These are phyloP conservation scores for Cryphonectria japonica DNA, from an alignment of 2,329 filamentous ascomycete species.

Conservation along the genomic window DNA sequence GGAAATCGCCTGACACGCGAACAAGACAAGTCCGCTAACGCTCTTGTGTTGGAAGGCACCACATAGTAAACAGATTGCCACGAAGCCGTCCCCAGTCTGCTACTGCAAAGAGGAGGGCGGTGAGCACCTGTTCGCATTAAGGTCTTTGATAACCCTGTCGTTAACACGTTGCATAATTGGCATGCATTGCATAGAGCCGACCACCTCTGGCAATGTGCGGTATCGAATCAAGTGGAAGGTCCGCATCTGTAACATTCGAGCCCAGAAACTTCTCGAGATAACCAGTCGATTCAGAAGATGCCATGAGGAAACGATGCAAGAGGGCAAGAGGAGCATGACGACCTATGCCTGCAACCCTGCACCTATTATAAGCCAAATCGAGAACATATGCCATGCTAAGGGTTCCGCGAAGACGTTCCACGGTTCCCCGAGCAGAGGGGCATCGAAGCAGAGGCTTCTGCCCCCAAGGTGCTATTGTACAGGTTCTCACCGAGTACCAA, in stretches of 20 bases:
- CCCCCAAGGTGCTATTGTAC: not conserved
- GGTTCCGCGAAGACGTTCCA: not conserved
- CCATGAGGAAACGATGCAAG: not conserved
- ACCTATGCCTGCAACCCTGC: not conserved
- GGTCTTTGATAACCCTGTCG: slow-evolving; percentile 19
- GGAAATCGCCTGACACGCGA: slow-evolving; percentile 14
- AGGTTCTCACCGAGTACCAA: slow-evolving; percentile 3
- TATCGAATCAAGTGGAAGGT: slow-evolving; percentile 6
- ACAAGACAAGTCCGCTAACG: not conserved
- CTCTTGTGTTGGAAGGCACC: slow-evolving; percentile 3
- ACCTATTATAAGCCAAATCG: not conserved
- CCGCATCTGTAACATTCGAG: not conserved
- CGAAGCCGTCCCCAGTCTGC: slow-evolving; percentile 11
- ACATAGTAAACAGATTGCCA: slow-evolving; percentile 7
- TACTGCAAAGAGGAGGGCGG: slow-evolving; percentile 2
- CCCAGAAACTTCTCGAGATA: not conserved
- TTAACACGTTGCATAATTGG: slow-evolving; percentile 20
- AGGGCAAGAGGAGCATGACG: not conserved
- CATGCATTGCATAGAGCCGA: not conserved
- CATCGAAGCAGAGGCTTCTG: not conserved
- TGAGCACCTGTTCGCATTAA: slow-evolving; percentile 8
- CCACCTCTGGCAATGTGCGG: not conserved
- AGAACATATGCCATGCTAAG: not conserved
- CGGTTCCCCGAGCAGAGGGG: not conserved
- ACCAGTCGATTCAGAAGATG: not conserved